Evolutionary conservation across 1,284 basidiomycete species (phyloP), one percentile per base, ranked within the genome.

Genomic region (Heterobasidion parviporum): DNA sequence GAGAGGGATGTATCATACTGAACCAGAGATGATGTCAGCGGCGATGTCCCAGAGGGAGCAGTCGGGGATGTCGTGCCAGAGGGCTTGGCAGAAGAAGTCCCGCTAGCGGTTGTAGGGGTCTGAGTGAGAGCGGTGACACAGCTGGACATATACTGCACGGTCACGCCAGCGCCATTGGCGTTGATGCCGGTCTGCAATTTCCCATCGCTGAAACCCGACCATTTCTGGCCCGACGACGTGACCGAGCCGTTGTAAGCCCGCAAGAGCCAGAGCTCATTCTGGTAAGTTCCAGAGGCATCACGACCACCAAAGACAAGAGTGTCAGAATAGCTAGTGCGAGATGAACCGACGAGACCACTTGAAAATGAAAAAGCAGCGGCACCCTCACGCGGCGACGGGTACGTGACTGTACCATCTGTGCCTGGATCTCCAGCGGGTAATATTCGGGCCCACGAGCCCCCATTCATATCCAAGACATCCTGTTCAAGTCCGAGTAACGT

Each of bases 281-380:
- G 73, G 64, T 87, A 84, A 45, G 74, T 79, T 16, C 89, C 89
- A 54, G 72, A 66, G 38, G 74, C 71, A 66, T 89, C 86, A 61
- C 79, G 77, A 32, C 89, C 89, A 49, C 89, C 89, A 62, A 88
- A 92, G 10, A 92, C 79, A 50, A 92, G 76, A n/a, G 80, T 86
- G 64, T 92, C 89, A 32, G 86, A 75, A 36, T 77, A 80, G n/a
- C 64, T 63, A 36, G 64, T 67, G 20, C 77, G 74, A 41, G 76
- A 70, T 8, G 63, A 61, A 8, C 88, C 87, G 14, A 87, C 82
- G 8, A 90, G 73, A 1, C 78, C 74, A 52, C 68, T 59, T 15
- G 65, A 60, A 61, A 72, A 82, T 5, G 85, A 80, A 45, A 89
- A 66, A 2, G 79, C 83, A n/a, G 76, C 78, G 32, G 87, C 82